These are phyloP conservation scores for Clavulina sp. DNA, from an alignment of 768 basidiomycete species.

Conservation along the genomic window DNA sequence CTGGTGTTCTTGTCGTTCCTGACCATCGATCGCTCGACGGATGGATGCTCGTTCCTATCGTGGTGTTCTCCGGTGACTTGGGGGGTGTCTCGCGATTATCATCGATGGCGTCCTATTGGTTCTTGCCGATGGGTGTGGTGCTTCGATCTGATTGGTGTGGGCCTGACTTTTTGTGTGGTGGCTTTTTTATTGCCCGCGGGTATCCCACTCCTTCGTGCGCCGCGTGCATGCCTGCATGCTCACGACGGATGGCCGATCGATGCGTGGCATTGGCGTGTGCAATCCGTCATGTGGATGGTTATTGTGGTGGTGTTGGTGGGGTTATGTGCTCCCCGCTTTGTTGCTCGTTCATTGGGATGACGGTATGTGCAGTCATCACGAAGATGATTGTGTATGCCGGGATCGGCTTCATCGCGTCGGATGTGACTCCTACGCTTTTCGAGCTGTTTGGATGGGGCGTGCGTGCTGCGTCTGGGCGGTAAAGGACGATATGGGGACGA, in stretches of 20 bases:
- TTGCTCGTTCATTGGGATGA: neutral
- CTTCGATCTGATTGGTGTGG: no score
- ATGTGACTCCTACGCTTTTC: conserved; percentile 38
- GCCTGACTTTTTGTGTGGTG: no score
- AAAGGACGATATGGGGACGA: no score
- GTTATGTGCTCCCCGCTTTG: neutral
- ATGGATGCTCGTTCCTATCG: no score
- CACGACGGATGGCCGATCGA: neutral
- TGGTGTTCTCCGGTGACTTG: no score
- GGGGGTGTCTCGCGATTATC: no score
- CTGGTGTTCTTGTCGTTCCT: no score
- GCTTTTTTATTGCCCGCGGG: no score
- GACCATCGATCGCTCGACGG: no score
- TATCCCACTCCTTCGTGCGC: neutral
- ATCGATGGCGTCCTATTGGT: no score
- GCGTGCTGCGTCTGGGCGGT: no score
- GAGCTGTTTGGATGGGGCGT: conserved; percentile 10
- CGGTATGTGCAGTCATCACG: conserved; percentile 42
- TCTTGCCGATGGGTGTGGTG: no score
- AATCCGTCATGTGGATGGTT: neutral
- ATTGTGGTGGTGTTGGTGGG: neutral
- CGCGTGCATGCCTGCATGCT: neutral
- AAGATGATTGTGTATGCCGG: conserved; percentile 84
- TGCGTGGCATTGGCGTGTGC: neutral
- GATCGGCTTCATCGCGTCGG: conserved; percentile 51